Conservation (phyloP, 768 basidiomycete species). For the Kwoniella pini region DNA sequence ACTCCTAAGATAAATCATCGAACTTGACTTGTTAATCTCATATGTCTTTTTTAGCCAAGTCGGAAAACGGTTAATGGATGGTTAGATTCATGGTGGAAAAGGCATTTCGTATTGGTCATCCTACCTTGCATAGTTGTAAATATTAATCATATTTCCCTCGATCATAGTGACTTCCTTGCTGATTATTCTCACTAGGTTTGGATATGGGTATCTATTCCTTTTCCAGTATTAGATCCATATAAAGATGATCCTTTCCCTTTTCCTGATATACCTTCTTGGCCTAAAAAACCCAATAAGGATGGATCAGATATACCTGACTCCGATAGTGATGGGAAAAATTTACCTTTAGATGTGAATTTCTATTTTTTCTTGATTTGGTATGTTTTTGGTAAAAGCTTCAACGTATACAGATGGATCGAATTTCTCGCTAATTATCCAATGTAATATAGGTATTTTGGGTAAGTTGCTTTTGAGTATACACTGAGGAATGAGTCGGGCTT, state of each 20-base stretch:
- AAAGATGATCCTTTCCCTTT: slow-evolving; percentile 52
- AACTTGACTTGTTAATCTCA: not conserved
- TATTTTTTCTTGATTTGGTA: slow-evolving; percentile 56
- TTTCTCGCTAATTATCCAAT: not conserved
- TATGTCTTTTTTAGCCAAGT: slow-evolving; percentile 41
- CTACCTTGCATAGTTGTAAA: slow-evolving; percentile 55
- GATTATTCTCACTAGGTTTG: slow-evolving; percentile 47
- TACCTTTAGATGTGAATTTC: slow-evolving; percentile 57
- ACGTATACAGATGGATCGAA: too few species aligned
- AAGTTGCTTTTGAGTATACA: not conserved
- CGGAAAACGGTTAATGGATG: slow-evolving; percentile 52
- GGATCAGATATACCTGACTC: not conserved
- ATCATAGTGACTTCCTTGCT: too few species aligned
- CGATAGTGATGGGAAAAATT: slow-evolving; percentile 10
- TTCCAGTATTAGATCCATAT: slow-evolving; percentile 56
- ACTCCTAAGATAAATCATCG: not conserved
- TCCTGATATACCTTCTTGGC: slow-evolving; percentile 49
- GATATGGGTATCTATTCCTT: slow-evolving; percentile 57
- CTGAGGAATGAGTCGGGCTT: not conserved
- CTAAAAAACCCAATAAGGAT: slow-evolving; percentile 21
- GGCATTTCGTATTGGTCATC: slow-evolving; percentile 55
- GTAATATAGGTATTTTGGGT: slow-evolving; percentile 35
- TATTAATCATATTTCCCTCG: not conserved
- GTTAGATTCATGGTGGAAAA: slow-evolving; percentile 55
- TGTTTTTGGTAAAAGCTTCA: too few species aligned